Percentiles rank a stretch among this genome's conserved stretches.
phyloP scores from a whole-genome alignment of 108 stramenopile genomes.

The Cyclotella atomus region DNA sequence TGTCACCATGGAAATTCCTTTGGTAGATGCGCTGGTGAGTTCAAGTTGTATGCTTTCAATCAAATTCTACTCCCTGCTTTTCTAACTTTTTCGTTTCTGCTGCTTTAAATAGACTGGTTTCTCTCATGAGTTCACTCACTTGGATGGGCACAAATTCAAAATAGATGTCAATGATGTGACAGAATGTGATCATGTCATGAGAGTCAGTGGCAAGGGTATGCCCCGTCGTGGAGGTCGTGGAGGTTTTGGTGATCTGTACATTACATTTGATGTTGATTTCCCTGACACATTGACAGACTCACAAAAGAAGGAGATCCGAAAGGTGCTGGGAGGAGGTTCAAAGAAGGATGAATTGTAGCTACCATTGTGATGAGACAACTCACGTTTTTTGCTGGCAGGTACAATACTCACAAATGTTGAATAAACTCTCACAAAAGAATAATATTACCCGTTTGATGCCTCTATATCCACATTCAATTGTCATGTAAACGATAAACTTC shows the following conservation, averaged over 20 bases:
- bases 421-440: too few species aligned
- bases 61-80: not conserved
- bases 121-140: slow-evolving; percentile 68
- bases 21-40: slow-evolving; percentile 90
- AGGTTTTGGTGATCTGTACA: slow-evolving; percentile 83
- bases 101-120: slow-evolving; percentile 75
- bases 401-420: too few species aligned
- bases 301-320: slow-evolving; percentile 77
- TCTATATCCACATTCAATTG: too few species aligned
- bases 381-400: too few species aligned
- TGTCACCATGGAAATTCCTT: slow-evolving; percentile 84
- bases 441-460: too few species aligned
- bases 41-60: not conserved
- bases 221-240: slow-evolving; percentile 85
- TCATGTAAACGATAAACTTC: too few species aligned
- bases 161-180: slow-evolving; percentile 74
- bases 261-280: slow-evolving; percentile 94
- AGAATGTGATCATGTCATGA: slow-evolving; percentile 85
- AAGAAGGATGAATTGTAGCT: slow-evolving; percentile 27
- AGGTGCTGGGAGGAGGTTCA: slow-evolving; percentile 53
- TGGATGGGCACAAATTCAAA: slow-evolving; percentile 79
- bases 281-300: slow-evolving; percentile 68
- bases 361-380: too few species aligned
- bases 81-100: too few species aligned
- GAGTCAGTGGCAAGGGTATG: slow-evolving; percentile 91